Conservation (phyloP, 306 rosid genomes). For the Aeschynomene evenia region DNA sequence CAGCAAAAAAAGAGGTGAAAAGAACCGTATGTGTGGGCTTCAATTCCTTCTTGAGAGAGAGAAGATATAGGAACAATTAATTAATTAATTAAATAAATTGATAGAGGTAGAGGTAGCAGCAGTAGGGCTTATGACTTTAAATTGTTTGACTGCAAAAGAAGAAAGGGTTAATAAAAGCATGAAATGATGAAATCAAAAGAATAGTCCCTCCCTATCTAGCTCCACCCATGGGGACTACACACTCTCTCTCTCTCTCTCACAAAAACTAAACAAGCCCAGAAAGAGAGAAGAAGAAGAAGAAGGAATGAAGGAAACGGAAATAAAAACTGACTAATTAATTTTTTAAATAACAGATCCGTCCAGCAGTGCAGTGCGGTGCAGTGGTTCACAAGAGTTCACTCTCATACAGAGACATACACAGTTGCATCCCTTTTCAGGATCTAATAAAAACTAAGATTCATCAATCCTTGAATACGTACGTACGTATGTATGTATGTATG, state of each 20-base stretch:
- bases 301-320: too few species aligned
- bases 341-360: conserved; percentile 26
- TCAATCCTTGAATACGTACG: conserved; percentile 19
- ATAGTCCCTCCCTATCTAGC: too few species aligned
- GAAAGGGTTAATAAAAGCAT: background rate
- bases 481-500: background rate
- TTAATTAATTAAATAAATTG: too few species aligned
- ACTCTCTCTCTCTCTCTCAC: too few species aligned
- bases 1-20: conserved; percentile 10
- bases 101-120: too few species aligned
- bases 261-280: conserved; percentile 39
- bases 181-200: too few species aligned
- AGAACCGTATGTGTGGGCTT: conserved; percentile 17
- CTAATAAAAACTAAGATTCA: too few species aligned
- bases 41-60: conserved; percentile 37
- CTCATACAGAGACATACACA: background rate
- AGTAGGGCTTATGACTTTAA: conserved; percentile 75
- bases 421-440: conserved; percentile 48
- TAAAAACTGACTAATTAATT: too few species aligned
- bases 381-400: conserved; percentile 28
- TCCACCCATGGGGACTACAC: conserved; percentile 85
- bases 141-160: conserved; percentile 72
- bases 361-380: too few species aligned
- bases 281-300: conserved; percentile 25
- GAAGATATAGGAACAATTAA: too few species aligned